A percentile compares a stretch with the other conserved stretches of the same genome.
phyloP scores from a whole-genome alignment of 202 grass and related monocot genomes.

The Carex arenaria region DNA sequence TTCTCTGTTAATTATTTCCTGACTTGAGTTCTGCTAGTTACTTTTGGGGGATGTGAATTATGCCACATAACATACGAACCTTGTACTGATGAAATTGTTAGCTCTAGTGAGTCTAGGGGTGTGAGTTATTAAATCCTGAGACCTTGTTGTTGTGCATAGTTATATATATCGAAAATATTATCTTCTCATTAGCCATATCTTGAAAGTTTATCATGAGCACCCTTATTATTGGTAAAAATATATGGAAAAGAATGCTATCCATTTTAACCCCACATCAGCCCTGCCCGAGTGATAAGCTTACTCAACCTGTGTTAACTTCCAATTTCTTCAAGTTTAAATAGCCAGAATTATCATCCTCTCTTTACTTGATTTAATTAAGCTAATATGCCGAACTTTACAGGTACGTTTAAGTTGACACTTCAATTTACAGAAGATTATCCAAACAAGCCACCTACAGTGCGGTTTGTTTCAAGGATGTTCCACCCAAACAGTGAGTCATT shows the following conservation, averaged over 20 bases:
- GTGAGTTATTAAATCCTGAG: background rate
- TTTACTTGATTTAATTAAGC: background rate
- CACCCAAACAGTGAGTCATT: constrained; percentile 71
- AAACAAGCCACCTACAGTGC: constrained; percentile 73
- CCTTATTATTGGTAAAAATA: background rate
- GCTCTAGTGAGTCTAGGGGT: background rate
- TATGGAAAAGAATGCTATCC: background rate
- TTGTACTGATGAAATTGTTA: background rate
- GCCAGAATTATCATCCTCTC: background rate
- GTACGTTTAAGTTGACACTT: constrained; percentile 76
- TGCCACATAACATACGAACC: background rate
- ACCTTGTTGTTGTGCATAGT: background rate
- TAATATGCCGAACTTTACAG: constrained; percentile 24
- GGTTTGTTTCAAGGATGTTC: constrained; percentile 81
- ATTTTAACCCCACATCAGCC: background rate
- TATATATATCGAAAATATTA: background rate
- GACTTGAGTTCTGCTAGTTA: background rate
- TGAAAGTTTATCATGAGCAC: constrained; percentile 1
- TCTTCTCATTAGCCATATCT: background rate
- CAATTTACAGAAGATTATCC: constrained; percentile 69
- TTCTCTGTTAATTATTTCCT: background rate
- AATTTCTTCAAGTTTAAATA: background rate
- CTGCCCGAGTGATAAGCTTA: background rate
- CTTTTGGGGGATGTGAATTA: background rate
- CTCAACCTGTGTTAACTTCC: background rate